Percentiles rank a stretch among this genome's conserved stretches.
Conservation (phyloP, 2,329 filamentous ascomycete genomes). For the Thermothelomyces thermophilus region DNA sequence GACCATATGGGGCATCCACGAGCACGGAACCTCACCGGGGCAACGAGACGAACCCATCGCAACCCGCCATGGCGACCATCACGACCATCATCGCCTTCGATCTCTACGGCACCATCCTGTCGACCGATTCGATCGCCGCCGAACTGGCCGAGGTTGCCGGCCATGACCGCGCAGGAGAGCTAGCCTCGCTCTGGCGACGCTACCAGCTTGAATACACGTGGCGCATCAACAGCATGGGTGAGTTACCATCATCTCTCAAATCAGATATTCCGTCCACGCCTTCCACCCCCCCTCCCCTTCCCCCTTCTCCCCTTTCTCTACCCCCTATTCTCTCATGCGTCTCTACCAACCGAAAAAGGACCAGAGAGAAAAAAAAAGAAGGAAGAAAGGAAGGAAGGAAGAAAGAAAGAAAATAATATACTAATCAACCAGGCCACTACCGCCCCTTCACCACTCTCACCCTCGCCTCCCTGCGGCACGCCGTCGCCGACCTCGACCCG, state of each 20-base stretch:
- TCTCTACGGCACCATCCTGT: conserved; percentile 67
- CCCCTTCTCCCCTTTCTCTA: neutral
- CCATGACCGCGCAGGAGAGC: conserved; percentile 38
- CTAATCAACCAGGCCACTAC: conserved; percentile 47
- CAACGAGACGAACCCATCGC: too few relatives aligned
- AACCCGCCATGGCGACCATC: conserved; percentile 28
- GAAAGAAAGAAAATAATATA: neutral
- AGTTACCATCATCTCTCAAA: conserved; percentile 22
- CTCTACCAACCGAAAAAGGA: too few relatives aligned
- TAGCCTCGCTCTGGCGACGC: conserved; percentile 46
- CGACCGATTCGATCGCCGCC: conserved; percentile 60
- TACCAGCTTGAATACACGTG: conserved; percentile 75
- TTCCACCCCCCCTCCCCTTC: conserved; percentile 1
- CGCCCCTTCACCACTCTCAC: conserved; percentile 59
- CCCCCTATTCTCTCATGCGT: too few relatives aligned
- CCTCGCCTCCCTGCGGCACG: conserved; percentile 54
- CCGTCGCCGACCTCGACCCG: conserved; percentile 50
- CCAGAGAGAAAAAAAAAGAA: neutral
- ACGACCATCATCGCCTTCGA: conserved; percentile 60
- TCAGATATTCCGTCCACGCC: conserved; percentile 4
- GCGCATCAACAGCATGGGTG: conserved; percentile 70
- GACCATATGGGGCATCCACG: too few relatives aligned
- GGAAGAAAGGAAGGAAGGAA: neutral
- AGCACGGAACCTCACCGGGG: too few relatives aligned
- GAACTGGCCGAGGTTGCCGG: conserved; percentile 53